A percentile compares a stretch with the other conserved stretches of the same genome.
Conservation (phyloP, 805 yeast species). For the Jamesozyma rosinii region DNA sequence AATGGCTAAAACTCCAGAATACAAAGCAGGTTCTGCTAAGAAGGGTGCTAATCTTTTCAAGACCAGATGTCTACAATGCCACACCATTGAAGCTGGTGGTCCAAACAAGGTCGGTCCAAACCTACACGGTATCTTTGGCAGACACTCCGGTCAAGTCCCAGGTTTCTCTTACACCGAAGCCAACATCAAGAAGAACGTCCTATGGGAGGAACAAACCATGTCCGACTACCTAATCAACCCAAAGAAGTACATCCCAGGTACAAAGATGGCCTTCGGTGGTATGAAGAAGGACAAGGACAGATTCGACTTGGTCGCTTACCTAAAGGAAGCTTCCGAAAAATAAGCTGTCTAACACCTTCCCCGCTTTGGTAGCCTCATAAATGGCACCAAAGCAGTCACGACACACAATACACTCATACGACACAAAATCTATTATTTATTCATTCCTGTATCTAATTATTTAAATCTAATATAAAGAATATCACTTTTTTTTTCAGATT, state of each 20-base stretch:
- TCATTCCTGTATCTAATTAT: not conserved
- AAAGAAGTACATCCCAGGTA: conserved; percentile 99
- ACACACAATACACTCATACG: too few species aligned
- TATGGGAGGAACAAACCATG: conserved; percentile 82
- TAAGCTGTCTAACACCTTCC: not conserved
- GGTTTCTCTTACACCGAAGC: conserved; percentile 98
- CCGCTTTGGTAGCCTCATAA: too few species aligned
- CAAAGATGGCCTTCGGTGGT: conserved; percentile 99
- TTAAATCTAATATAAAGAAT: too few species aligned
- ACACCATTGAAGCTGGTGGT: conserved; percentile 92
- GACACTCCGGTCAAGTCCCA: conserved; percentile 82
- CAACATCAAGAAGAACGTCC: conserved; percentile 90
- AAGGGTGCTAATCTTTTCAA: conserved; percentile 98
- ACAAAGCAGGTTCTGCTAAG: conserved; percentile 37
- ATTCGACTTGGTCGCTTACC: conserved; percentile 89
- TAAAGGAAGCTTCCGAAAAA: conserved; percentile 42
- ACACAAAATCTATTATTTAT: not conserved
- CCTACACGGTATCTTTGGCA: conserved; percentile 88
- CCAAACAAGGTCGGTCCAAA: conserved; percentile 99
- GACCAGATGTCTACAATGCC: conserved; percentile 98
- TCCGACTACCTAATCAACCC: conserved; percentile 97
- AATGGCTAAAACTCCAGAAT: conserved; percentile 3
- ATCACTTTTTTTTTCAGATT: too few species aligned
- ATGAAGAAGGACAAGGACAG: conserved; percentile 98
- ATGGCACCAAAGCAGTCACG: not conserved